Base-by-base conservation (phyloP, 495 filamentous ascomycete species). In the Hypoxylon subgilvum region DNA sequence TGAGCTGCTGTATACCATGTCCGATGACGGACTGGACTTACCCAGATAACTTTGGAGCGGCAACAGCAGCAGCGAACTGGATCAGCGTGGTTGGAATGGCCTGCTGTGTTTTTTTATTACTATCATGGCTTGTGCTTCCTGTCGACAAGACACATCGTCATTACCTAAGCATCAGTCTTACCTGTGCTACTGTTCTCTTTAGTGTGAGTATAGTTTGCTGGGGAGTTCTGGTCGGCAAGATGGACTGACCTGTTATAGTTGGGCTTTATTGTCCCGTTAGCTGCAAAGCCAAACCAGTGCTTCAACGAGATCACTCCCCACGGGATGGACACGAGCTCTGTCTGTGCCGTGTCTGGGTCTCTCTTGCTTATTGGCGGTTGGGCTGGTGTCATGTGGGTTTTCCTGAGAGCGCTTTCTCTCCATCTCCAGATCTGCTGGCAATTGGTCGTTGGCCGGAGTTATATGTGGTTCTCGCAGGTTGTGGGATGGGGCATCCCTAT, bases 401-500 rank as follows among this genome's bases (percentile, higher is more conserved):
- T 97, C 72, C 78, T 97, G 38, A 86, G 94, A 43, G 88, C 94
- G 3, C 69, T 97, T 34, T 96, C 92, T 13, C 87, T 98, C 49
- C 94, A 98, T 71, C 83, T 98, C 9, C 95, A 97, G 74, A 96
- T 98, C 38, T 96, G 91, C 77, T 98, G 95, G 95, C 90, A 97
- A 68, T 78, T 95, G 14, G 84, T 93, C 4, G 86, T 95, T 6
- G 95, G 94, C 2, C 82, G 83, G 14, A 91, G 85, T 57, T 97
- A 96, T 73, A 97, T 97, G 86, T 91, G 89, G 82, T 82, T 81
- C 57, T 85, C 95, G 8, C 85, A 96, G 63, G 75, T 83, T 6
- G 74, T 83, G 36, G 94, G 95, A 54, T 96, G 92, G 87, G 91
- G 85, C 6, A 78, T 97, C 34, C 90, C 92, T 1, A 80, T 84